Evolutionary conservation across 1,284 basidiomycete species (phyloP), one percentile per base, ranked within the genome.

Genomic region (Austroboletus rostrupii): DNA sequence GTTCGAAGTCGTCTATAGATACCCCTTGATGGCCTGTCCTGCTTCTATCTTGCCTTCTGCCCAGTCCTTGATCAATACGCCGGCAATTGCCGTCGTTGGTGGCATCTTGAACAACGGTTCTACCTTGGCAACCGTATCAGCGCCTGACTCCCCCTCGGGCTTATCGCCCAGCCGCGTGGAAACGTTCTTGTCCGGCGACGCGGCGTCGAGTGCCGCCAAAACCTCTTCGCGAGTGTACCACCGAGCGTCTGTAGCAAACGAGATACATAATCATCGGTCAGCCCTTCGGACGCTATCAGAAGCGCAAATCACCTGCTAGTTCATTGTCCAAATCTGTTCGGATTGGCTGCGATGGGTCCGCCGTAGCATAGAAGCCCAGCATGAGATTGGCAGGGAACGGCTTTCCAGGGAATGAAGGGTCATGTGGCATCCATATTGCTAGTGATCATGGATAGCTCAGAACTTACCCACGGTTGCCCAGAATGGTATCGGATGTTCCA

Each of bases 321-420:
- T 99, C 96, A 60, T 97, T 96, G 65, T 98, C 96, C 14, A 99
- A 78, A 69, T 98, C 95, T 12, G 81, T 75, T 12, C 92, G 81
- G 57, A 98, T 87, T 3, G 80, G 78, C 57, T 90, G 76, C 11
- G 78, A 74, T 2, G 85, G 75, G 65, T 91, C 88, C 4, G 83
- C 87, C 41, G 80, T 77, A 6, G 90, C 90, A 61, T 85, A 94
- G 65, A 91, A 94, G 3, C 93, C 94, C 19, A 92, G 79, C 93
- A 97, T 96, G 29, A 96, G 72, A 68, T 87, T 95, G 28, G 92
- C 83, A 13, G 92, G 92, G 70, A 82, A 93, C 8, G 92, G 91
- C 91, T 89, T 49, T 43, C 16, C 29, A 52, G 41, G 36, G 19
- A 46, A 50, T 17, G n/a, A 35, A n/a, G n/a, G 10, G 20, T 12